Evolutionary conservation across 2,329 filamentous ascomycete genomes (phyloP).

Genomic region (Xylogone sp.): DNA sequence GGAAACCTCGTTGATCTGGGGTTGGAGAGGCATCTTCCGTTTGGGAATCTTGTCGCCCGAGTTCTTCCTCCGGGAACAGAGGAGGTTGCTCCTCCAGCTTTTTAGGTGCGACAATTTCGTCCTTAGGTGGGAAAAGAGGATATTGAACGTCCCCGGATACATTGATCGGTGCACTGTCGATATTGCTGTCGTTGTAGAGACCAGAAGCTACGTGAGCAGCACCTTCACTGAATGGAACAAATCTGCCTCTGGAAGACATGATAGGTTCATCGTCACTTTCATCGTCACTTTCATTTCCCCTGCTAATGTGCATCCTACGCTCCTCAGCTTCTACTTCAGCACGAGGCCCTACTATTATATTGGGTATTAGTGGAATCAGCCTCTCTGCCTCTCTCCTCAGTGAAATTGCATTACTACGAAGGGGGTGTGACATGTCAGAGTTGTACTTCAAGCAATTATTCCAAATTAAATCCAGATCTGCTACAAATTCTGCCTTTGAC

Average conservation of each 20-base stretch:
- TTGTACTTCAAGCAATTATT: slow-evolving; percentile 96
- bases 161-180: neutral
- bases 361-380: slow-evolving; percentile 89
- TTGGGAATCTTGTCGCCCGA: neutral
- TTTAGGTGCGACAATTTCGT: no score
- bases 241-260: slow-evolving; percentile 92
- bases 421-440: slow-evolving; percentile 77
- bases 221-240: slow-evolving; percentile 70
- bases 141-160: no score
- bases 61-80: neutral
- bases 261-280: no score
- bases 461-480: slow-evolving; percentile 94
- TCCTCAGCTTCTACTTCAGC: slow-evolving; percentile 91
- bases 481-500: slow-evolving; percentile 91
- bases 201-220: slow-evolving; percentile 40
- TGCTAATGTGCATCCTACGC: slow-evolving; percentile 80
- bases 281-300: slow-evolving; percentile 90
- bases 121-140: no score
- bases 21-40: neutral
- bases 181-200: neutral
- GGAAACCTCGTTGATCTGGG: neutral
- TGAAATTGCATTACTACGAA: slow-evolving; percentile 88
- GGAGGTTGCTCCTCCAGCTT: no score
- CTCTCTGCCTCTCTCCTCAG: slow-evolving; percentile 99
- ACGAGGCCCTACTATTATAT: slow-evolving; percentile 83